Base-by-base conservation (phyloP, 805 yeast species). In the Starmerella khaoyaiensis region DNA sequence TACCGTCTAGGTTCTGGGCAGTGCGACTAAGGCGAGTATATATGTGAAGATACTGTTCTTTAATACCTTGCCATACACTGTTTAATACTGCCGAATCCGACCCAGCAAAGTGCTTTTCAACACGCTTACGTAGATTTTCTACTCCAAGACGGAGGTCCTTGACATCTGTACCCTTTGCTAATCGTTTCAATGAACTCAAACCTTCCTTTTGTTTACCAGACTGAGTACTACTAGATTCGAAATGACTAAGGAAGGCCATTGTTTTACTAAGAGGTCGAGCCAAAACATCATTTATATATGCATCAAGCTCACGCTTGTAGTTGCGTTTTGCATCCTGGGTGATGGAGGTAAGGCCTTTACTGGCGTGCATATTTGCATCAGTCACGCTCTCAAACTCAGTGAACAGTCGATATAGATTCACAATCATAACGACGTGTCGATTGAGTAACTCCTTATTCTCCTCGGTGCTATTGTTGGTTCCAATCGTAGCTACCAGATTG, bases 41-140 rank as follows among this genome's bases (percentile, higher is more conserved):
- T 19, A 72, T 61, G 5, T 67, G 63, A 16, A 71, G 68, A 47
- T 74, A 76, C 44, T 73, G 72, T 16, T 72, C 74, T 47, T 77
- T 82, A 40, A 80, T 59, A 15, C 79, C 74, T 12, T 67, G 62
- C 90, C 94, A 77, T 39, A 82, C 65, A 21, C 35, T 48, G 16
- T 31, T 37, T 18, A 41, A 33, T 3, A 51, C 47, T 2, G 33
- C 37, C 1, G 36, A 31, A 26, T 48, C 55, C 7, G 50, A 40
- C 16, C 45, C 54, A 10, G 33, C 33, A 42, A 74, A 71, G 49
- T 80, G 79, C 36, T 63, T 60, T 21, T 69, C 68, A 37, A 86
- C 67, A 32, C 72, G 71, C 31, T 63, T 59, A 33, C 71, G 69
- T 23, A 80, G 61, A 14, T 69, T 71, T 6, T 64, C 66, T 5